A percentile compares a stretch with the other conserved stretches of the same genome.
Evolutionary conservation across 163 green algal genomes (phyloP).

Genomic region (Scenedesmus sp.): DNA sequence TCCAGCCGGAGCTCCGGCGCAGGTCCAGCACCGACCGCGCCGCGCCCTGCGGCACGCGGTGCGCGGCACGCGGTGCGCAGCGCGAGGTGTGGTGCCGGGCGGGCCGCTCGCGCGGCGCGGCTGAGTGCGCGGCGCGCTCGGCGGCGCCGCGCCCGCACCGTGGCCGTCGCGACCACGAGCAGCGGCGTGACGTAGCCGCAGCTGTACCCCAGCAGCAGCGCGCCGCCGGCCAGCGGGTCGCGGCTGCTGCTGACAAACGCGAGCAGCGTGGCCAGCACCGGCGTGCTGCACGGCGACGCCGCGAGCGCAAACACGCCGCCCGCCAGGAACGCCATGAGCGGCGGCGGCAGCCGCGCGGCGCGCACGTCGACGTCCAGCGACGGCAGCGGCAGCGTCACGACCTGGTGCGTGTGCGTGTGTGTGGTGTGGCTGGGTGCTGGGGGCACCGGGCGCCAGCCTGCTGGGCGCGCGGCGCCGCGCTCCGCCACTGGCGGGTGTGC

Average conservation of each 20-base stretch:
- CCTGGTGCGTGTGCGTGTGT: slow-evolving; percentile 27
- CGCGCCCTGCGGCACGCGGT: slow-evolving; percentile 45
- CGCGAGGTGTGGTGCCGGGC: neutral
- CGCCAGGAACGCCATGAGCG: slow-evolving; percentile 66
- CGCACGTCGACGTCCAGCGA: slow-evolving; percentile 89
- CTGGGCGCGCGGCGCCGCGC: neutral
- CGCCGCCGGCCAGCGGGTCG: slow-evolving; percentile 67
- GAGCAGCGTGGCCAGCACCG: slow-evolving; percentile 93
- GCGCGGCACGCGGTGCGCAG: neutral
- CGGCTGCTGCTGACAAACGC: slow-evolving; percentile 84
- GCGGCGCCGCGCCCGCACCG: no score
- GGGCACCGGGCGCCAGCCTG: no score
- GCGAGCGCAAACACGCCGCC: slow-evolving; percentile 94
- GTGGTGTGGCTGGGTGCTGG: no score
- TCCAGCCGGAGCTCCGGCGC: slow-evolving; percentile 77
- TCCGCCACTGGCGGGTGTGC: no score
- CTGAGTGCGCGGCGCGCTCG: no score
- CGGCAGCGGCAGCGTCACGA: slow-evolving; percentile 84
- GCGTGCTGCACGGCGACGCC: slow-evolving; percentile 90
- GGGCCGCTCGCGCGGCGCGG: neutral
- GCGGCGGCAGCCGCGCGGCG: slow-evolving; percentile 55
- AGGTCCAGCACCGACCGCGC: slow-evolving; percentile 73
- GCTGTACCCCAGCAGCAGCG: slow-evolving; percentile 93
- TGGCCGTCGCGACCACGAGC: slow-evolving; percentile 82
- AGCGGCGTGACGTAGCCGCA: slow-evolving; percentile 93